Evolutionary conservation across 768 basidiomycete genomes (phyloP), one percentile per base, ranked within the genome.

Genomic region (Dioszegia crocea): DNA sequence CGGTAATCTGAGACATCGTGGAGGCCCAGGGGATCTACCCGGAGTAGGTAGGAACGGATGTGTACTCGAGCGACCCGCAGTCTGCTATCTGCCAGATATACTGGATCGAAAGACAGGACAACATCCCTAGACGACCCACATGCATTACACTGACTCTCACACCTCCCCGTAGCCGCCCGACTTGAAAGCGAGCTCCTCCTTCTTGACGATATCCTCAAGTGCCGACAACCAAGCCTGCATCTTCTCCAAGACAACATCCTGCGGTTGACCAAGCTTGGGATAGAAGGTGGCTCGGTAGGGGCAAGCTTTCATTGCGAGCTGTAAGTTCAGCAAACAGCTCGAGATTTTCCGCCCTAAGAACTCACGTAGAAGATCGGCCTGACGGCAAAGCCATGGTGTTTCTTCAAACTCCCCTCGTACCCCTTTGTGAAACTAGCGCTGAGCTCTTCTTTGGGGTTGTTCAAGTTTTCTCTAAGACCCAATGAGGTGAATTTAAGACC

Each of bases 401-500:
- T 81, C 80, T 86, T 92, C 74, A 99, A 80, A 14, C 88, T 92
- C 10, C 64, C 81, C 21, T 86, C 86, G 75, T 99, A 99, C 0
- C 88, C 83, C 44, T 85, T 84, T 27, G 80, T 85, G 78, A 99
- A 99, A 19, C 88, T 88, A 0, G 64, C 78, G 1, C 84, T 68
- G 14, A 99, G 84, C 73, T 91, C 88, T 56, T 84, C 82, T 1
- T 73, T 71, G 44, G 83, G 80, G 77, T 93, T 83, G 3, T 79
- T 81, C 68, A 91, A 87, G 0, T 86, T 83, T 44, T 82, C 79
- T 63, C 87, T 82, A 24, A 99, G 83, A 21, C 65, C 70, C 26
- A 72, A 31, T 12, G 73, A 62, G 31, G 94, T 99, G 81, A 99
- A 99, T 27, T 84, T 83, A 52, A 93, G 83, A 2, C 91, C 96